Evolutionary conservation across 2,329 filamentous ascomycete species (phyloP), one percentile per base, ranked within the genome.

Genomic region (Fusarium armeniacum): DNA sequence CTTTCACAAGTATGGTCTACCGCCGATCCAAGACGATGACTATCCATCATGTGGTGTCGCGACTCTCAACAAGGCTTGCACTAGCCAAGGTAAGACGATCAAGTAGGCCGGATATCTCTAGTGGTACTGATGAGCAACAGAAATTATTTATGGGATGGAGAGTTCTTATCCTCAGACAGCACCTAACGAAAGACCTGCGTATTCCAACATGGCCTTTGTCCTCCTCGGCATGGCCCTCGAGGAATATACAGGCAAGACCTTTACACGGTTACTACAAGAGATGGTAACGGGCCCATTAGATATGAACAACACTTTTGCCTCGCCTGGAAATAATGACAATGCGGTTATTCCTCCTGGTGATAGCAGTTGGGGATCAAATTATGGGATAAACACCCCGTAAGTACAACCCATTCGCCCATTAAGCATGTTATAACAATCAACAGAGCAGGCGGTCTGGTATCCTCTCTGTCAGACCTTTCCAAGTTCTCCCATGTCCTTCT

Each of bases 201-300:
- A 83, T 63, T 83, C 81, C 6, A 82, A 80, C 54, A 67, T 82
- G 18, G 80, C 79, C 0, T 83, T 81, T 58, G 75, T 75, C 16
- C 49, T 83, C 9, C 74, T 82, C 30, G 72, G 75, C 6, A 72
- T 81, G 49, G 79, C 77, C 1, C 62, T 83, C 1, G 75, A 80
- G 24, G 50, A 73, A 1, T 69, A 62, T 20, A 79, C 76, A 0
- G 73, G 73, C 0, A 78, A 77, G 59, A 76, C 64, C 44, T 80
- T 76, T 55, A 68, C 75, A 0, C 46, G 74, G 3, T 63, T 77
- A 18, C 33, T 79, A 0, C n/a, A 70, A 4, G 70, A 76, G 0
- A 40, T 71, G 12, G 20, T 76, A 3, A 53, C 73, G 2, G 16
- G 18, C 18, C 66, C 73, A 0, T 20, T 79, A 0, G 40, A 22